Evolutionary conservation across 2,329 filamentous ascomycete species (phyloP).

Genomic region (Cercospora citrullina): DNA sequence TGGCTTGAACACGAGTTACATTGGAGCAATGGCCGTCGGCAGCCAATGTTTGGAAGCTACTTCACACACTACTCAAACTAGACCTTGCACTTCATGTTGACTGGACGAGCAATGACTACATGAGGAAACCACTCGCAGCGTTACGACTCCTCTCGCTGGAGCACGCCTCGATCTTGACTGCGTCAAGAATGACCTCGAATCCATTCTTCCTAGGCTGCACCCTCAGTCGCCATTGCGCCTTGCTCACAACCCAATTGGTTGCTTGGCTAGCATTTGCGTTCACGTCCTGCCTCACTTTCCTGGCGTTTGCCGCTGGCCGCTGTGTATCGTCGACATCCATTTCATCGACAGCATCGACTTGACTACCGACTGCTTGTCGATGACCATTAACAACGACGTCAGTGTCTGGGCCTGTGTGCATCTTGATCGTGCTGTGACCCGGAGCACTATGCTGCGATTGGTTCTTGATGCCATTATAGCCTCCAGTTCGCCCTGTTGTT

Average conservation of each 20-base stretch:
- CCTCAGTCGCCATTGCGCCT: conserved; percentile 34
- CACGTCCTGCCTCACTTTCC: conserved; percentile 16
- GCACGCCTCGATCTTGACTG: conserved; percentile 38
- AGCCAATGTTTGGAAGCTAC: neutral
- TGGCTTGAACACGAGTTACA: neutral
- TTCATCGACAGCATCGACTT: neutral
- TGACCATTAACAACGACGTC: conserved; percentile 57
- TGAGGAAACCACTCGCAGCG: conserved; percentile 28
- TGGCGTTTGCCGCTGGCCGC: neutral
- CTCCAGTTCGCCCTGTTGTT: conserved; percentile 62
- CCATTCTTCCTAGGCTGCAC: conserved; percentile 29
- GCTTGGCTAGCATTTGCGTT: neutral
- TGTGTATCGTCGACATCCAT: conserved; percentile 23
- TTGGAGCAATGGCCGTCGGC: neutral
- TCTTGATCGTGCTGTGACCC: conserved; percentile 68
- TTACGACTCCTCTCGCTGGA: conserved; percentile 32
- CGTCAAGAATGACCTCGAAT: conserved; percentile 34
- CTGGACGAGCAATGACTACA: neutral
- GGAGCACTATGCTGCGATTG: conserved; percentile 44
- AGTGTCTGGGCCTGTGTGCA: conserved; percentile 62
- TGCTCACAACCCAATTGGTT: conserved; percentile 32
- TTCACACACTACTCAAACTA: neutral
- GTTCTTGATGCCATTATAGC: conserved; percentile 28
- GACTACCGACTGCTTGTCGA: neutral
- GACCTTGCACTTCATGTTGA: neutral